Base-by-base conservation (phyloP, 805 yeast genomes). In the Hanseniaspora occidentalis region DNA sequence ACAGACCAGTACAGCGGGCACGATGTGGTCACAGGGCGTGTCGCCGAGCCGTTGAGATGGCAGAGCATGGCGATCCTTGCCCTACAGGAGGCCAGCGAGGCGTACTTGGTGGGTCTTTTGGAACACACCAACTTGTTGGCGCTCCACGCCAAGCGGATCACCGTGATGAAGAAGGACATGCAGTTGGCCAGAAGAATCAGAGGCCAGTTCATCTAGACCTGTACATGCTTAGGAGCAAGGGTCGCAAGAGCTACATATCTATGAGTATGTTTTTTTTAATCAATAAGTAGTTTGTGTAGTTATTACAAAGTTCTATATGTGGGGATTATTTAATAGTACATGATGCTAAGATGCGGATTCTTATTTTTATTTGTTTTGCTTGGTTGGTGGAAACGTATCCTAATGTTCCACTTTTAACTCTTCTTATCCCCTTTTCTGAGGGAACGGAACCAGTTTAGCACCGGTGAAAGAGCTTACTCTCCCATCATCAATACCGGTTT, bases 81-180 rank as follows among this genome's bases (percentile, higher is more conserved):
- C 3, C 60, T 82, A 25, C 94, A 82, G 53, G 94, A 82, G 53
- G 89, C 89, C 1, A 70, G 82, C 37, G 94, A 82, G 53, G 88
- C 89, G 1, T 82, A 75, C 46, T 56, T 82, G 45, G 78, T 81
- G 10, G 81, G 81, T 40, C 60, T 82, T 29, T 62, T 82, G 38
- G 92, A 82, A 52, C 92, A 82, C 54, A 81, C 88, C 3, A 82
- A 82, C 50, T 54, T 81, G 29, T 66, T 84, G 56, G 92, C 92
- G 11, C 61, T 82, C 29, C 92, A 82, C 58, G 88, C 86, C 1
- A 80, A 77, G 52, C 62, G 94, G 49, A 85, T 82, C n/a, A 82
- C 94, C 0, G 79, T 82, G 25, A 82, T 81, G 89, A 82, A 79
- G 51, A 80, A 78, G 56, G 94, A 82, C 54, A 76, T 82, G 45